A percentile compares a stretch with the other conserved stretches of the same genome.
phyloP scores from a whole-genome alignment of 495 filamentous ascomycete genomes.

The Glutinoglossum americanum region DNA sequence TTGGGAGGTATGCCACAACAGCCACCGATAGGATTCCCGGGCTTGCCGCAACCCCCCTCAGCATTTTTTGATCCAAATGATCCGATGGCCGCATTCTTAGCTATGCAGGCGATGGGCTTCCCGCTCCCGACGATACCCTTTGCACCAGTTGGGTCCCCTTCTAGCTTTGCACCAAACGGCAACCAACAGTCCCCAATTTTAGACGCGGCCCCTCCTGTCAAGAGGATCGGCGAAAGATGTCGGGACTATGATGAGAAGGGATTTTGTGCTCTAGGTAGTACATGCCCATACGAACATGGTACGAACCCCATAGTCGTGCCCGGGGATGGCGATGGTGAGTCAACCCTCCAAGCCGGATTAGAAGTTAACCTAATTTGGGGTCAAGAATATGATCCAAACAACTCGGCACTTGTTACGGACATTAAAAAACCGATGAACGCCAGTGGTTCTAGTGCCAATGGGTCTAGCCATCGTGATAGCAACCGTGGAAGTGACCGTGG shows the following conservation, averaged over 20 bases:
- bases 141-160: constrained; percentile 13
- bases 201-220: constrained; percentile 3
- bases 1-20: constrained; percentile 11
- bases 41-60: constrained; percentile 5
- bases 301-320: constrained; percentile 30
- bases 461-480: constrained; percentile 6
- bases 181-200: constrained; percentile 1
- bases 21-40: constrained; percentile 5
- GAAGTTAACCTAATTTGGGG: constrained; percentile 9
- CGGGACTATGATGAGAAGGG: constrained; percentile 78
- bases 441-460: constrained; percentile 1
- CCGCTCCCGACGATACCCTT: constrained; percentile 26
- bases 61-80: constrained; percentile 6
- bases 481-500: constrained; percentile 19
- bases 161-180: constrained; percentile 3
- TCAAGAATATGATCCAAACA: constrained; percentile 70
- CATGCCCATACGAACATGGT: constrained; percentile 73
- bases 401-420: constrained; percentile 29
- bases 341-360: constrained; percentile 2
- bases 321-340: constrained; percentile 28
- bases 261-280: constrained; percentile 55
- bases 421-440: constrained; percentile 5
- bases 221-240: constrained; percentile 37
- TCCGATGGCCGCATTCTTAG: constrained; percentile 4
- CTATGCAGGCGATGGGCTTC: constrained; percentile 8